Evolutionary conservation across 805 yeast genomes (phyloP), one percentile per base, ranked within the genome.

Genomic region (Blastobotrys americana): DNA sequence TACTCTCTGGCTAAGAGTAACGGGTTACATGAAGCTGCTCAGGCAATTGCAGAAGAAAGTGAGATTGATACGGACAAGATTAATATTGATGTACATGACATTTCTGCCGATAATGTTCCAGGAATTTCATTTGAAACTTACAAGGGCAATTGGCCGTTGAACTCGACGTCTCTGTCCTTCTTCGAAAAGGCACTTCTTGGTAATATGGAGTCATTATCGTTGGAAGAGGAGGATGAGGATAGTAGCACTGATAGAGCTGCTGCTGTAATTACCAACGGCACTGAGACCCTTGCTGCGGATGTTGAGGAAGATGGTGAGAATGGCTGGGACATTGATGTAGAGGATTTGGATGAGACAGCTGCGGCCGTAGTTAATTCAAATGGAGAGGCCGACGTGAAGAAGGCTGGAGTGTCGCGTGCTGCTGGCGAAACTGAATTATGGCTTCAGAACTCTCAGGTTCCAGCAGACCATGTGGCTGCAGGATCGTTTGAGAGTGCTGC

Each of bases 401-500:
- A n/a, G n/a, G n/a, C n/a, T n/a, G n/a, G n/a, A n/a, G n/a, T n/a
- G n/a, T 25, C 31, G 10, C 8, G 31, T 8, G 55, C 59, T 19
- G 52, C 58, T 13, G 75, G 76, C 21, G 96, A 89, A 61, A 66
- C 79, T 25, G 80, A 81, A 3, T 65, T 66, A 47, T 94, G 99
- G 98, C 75, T 85, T 23, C 82, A 90, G 53, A 86, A 84, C 65
- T 84, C 96, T 15, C 84, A 82, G 51, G 76, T 89, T 45, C 87
- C 97, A 3, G 97, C 96, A 23, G 87, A 86, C 21, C 85, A 87
- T 56, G 88, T 83, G 57, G 97, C 98, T 2, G 88, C 96, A 2
- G 99, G 99, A 56, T 84, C 94, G 3, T 90, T 90, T 61, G 97
- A 88, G 54, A 84, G 90, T 43, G 99, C 97, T 33, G 93, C 96